Evolutionary conservation across 2,329 filamentous ascomycete genomes (phyloP), one percentile per base, ranked within the genome.

Genomic region (Beauveria bassiana): DNA sequence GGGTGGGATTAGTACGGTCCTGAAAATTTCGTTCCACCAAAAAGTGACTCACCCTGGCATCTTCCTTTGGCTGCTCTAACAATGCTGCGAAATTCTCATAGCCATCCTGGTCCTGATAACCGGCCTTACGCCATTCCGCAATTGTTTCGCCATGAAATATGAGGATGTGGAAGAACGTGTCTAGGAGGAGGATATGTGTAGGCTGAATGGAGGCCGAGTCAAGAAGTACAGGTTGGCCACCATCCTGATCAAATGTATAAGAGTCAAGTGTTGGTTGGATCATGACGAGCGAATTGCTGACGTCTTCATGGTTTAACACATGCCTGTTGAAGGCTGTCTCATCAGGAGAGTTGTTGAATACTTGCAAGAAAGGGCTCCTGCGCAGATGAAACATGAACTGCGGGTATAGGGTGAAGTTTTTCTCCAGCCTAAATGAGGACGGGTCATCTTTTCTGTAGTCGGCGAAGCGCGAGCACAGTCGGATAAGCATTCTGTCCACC

Each of bases 341-440:
- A 69, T 99, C 95, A 8, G 95, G 95, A 0, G 93, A 98, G 75
- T 98, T 99, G 81, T 99, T 99, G 84, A 99, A 99, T 62, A 99
- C 93, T 72, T 99, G 95, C 66, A 99, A 77, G 80, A 99, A 99
- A 75, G 98, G 95, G 76, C 92, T 96, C 75, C 95, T 86, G 68
- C 95, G 89, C 64, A 99, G 83, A 75, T 99, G 95, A 82, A 99
- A 99, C 95, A 99, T 99, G 78, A 99, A 99, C 73, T 99, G 95
- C 28, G 95, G 95, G 72, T 99, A 99, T 18, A 99, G 83, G 0
- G 93, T 98, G 72, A 99, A 99, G 80, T 99, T 99, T 85, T 97
- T 97, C 76, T 99, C 95, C 65, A 96, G 77, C 42, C 92, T 86
- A 85, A 99, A 99, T 0, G 93, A 98, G 5, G 93, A 96, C 16